Conservation (phyloP, 2,329 filamentous ascomycete genomes). For the Fusarium protoensiforme region DNA sequence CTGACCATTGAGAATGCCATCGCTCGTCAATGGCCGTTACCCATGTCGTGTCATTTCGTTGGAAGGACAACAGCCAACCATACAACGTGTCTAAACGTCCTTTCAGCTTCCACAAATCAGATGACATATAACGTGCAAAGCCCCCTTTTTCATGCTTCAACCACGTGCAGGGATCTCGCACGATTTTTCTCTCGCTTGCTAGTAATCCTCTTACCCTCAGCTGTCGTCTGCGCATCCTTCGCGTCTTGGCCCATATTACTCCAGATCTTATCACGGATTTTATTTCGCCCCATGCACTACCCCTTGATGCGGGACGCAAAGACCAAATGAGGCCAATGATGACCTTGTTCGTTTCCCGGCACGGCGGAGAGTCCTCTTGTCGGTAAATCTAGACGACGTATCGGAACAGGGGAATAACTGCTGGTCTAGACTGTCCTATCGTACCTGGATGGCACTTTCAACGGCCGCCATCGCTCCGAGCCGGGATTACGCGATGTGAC, state of each 20-base stretch:
- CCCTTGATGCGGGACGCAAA: slow-evolving; percentile 49
- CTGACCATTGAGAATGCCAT: background rate
- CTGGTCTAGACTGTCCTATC: slow-evolving; percentile 57
- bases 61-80: background rate
- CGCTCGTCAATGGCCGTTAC: background rate
- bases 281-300: slow-evolving; percentile 55
- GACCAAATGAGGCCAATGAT: slow-evolving; percentile 58
- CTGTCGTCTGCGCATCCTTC: background rate
- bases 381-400: slow-evolving; percentile 52
- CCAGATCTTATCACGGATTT: background rate
- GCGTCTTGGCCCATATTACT: background rate
- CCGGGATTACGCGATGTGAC: slow-evolving; percentile 69
- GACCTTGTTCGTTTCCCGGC: slow-evolving; percentile 59
- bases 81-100: background rate
- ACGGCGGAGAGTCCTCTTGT: slow-evolving; percentile 45
- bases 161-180: background rate
- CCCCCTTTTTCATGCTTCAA: background rate
- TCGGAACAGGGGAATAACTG: background rate
- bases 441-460: slow-evolving; percentile 62
- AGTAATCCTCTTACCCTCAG: background rate
- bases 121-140: background rate
- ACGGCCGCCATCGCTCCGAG: slow-evolving; percentile 69
- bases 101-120: background rate
- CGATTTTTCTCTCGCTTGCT: background rate
- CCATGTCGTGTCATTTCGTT: background rate